Conservation (phyloP, 2,329 filamentous ascomycete genomes). For the Cladosporium halotolerans region DNA sequence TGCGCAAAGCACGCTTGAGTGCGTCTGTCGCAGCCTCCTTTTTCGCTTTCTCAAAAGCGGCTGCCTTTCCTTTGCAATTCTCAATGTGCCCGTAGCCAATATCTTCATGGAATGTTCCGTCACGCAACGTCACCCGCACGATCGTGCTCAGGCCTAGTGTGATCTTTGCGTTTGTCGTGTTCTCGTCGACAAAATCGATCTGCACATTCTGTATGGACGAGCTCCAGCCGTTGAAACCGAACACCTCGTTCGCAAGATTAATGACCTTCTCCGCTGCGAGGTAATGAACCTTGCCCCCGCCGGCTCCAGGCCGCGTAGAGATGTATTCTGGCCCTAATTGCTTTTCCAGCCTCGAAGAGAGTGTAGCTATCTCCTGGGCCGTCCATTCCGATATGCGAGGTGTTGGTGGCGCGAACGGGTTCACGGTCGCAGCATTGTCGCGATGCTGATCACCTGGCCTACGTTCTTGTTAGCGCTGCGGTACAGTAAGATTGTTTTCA, state of each 20-base stretch:
- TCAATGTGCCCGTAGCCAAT: slow-evolving; percentile 95
- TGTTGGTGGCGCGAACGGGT: slow-evolving; percentile 73
- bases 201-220: slow-evolving; percentile 92
- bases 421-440: slow-evolving; percentile 43
- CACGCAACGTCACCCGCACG: slow-evolving; percentile 79
- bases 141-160: slow-evolving; percentile 84
- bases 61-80: slow-evolving; percentile 90
- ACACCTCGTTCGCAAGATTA: slow-evolving; percentile 86
- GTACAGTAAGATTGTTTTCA: too few species aligned
- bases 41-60: slow-evolving; percentile 96
- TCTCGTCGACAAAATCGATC: slow-evolving; percentile 92
- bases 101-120: slow-evolving; percentile 97
- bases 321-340: slow-evolving; percentile 96
- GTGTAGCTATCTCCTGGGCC: slow-evolving; percentile 79
- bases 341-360: slow-evolving; percentile 81
- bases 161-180: slow-evolving; percentile 68
- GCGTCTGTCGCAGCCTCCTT: slow-evolving; percentile 96
- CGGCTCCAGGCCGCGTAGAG: slow-evolving; percentile 75
- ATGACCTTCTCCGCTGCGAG: slow-evolving; percentile 96
- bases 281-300: slow-evolving; percentile 84
- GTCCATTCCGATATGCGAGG: slow-evolving; percentile 73
- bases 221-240: slow-evolving; percentile 97
- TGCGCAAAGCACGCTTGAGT: slow-evolving; percentile 80
- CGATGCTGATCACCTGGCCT: slow-evolving; percentile 34
- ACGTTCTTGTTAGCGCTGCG: slow-evolving; percentile 10